Conservation (phyloP, 352 stramenopile genomes). For the Phytophthora foliorum region DNA sequence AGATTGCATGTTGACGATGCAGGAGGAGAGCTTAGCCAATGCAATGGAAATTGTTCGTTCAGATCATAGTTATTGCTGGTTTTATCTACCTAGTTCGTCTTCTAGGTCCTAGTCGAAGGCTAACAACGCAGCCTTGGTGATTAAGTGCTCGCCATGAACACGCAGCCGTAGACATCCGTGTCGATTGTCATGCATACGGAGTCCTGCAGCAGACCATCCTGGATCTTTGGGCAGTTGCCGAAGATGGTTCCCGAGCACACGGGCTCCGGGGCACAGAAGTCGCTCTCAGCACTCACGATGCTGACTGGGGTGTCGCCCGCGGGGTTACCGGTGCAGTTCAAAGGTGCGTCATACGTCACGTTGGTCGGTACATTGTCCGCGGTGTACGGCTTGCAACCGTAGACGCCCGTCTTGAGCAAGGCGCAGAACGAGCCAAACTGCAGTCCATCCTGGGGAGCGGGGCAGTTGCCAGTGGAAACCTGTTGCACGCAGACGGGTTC, state of each 20-base stretch:
- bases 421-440: slow-evolving; percentile 54
- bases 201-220: slow-evolving; percentile 36
- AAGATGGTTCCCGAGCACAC: slow-evolving; percentile 44
- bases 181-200: slow-evolving; percentile 44
- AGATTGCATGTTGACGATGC: too few species aligned
- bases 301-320: slow-evolving; percentile 39
- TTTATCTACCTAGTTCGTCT: slow-evolving; percentile 16
- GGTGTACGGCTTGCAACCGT: slow-evolving; percentile 53
- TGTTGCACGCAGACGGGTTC: slow-evolving; percentile 43
- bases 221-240: slow-evolving; percentile 45
- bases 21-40: neutral
- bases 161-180: slow-evolving; percentile 47
- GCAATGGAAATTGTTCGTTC: slow-evolving; percentile 10
- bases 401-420: slow-evolving; percentile 49
- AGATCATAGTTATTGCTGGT: slow-evolving; percentile 11
- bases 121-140: neutral
- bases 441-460: slow-evolving; percentile 45
- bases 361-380: slow-evolving; percentile 35
- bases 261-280: slow-evolving; percentile 40
- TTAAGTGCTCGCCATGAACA: slow-evolving; percentile 47
- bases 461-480: slow-evolving; percentile 46
- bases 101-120: slow-evolving; percentile 8
- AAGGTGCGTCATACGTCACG: slow-evolving; percentile 32
- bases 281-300: slow-evolving; percentile 17
- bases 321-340: slow-evolving; percentile 41